These are phyloP conservation scores for Cynanchum wilfordii DNA, from an alignment of 257 asterid genomes.

Conservation along the genomic window DNA sequence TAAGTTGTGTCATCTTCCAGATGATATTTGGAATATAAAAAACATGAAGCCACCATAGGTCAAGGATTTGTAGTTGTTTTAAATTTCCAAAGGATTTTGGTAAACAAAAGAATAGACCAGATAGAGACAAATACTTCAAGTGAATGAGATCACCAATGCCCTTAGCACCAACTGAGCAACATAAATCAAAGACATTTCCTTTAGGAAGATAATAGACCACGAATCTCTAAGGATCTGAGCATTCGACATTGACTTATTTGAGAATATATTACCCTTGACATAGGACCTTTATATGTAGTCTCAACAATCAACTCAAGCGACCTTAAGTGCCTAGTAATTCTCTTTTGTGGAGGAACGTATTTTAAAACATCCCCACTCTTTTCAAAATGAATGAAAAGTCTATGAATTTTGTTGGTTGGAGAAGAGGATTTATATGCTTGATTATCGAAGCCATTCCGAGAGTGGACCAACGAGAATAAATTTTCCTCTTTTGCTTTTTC, in stretches of 20 bases:
- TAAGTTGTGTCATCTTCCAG: conserved; percentile 1
- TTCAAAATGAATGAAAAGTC: neutral
- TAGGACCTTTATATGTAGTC: no score
- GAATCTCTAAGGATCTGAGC: neutral
- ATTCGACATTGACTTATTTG: neutral
- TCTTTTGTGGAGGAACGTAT: neutral
- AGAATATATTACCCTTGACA: neutral
- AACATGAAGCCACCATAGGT: neutral
- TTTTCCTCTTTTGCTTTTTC: conserved; percentile 4
- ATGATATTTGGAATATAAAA: neutral
- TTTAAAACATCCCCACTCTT: no score
- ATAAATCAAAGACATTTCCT: neutral
- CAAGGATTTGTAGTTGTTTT: conserved; percentile 6
- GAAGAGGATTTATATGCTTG: neutral
- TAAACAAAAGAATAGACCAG: conserved; percentile 27
- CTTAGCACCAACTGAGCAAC: neutral
- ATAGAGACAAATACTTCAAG: conserved; percentile 47
- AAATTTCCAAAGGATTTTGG: conserved; percentile 31
- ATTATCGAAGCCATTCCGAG: no score
- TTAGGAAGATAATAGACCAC: neutral
- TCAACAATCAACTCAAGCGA: neutral
- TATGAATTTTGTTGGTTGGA: neutral
- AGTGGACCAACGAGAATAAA: neutral
- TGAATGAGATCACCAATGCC: conserved; percentile 36
- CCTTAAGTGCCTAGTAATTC: neutral